These are phyloP conservation scores for Diaporthe citri DNA, from an alignment of 2,329 filamentous ascomycete genomes.

Conservation along the genomic window DNA sequence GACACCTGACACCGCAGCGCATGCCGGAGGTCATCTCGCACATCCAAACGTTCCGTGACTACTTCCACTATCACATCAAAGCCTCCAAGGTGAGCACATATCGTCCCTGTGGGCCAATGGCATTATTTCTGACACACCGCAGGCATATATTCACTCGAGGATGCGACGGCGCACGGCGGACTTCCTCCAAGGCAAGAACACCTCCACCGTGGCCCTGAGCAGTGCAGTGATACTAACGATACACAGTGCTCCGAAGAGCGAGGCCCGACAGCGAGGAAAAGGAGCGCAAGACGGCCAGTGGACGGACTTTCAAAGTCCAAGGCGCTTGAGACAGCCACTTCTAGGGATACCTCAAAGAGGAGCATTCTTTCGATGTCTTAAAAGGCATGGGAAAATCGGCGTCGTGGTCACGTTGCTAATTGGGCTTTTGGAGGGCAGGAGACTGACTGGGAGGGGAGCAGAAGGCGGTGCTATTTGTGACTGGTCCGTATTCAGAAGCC, in stretches of 20 bases:
- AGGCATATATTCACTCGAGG: conserved; percentile 97
- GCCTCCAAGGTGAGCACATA: conserved; percentile 80
- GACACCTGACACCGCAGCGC: conserved; percentile 90
- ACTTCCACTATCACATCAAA: conserved; percentile 99
- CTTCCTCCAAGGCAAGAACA: conserved; percentile 87
- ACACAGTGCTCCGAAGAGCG: conserved; percentile 89
- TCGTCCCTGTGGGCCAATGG: conserved; percentile 35
- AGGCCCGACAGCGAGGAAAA: conserved; percentile 96
- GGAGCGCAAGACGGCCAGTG: conserved; percentile 97
- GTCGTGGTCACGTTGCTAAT: background rate
- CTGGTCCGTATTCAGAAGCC: background rate
- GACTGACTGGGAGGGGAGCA: background rate
- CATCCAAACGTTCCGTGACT: conserved; percentile 99
- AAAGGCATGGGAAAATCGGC: background rate
- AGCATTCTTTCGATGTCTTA: background rate
- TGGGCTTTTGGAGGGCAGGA: background rate
- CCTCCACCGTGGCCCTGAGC: background rate
- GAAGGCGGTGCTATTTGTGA: background rate
- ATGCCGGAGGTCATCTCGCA: conserved; percentile 97
- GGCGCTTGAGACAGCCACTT: conserved; percentile 44
- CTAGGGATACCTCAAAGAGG: conserved; percentile 41
- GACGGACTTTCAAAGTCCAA: conserved; percentile 84
- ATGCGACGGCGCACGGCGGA: conserved; percentile 98
- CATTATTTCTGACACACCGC: conserved; percentile 6
- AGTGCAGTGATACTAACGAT: conserved; percentile 45